These are phyloP conservation scores for Alternaria triticimaculans DNA, from an alignment of 2,329 filamentous ascomycete species.

Conservation along the genomic window DNA sequence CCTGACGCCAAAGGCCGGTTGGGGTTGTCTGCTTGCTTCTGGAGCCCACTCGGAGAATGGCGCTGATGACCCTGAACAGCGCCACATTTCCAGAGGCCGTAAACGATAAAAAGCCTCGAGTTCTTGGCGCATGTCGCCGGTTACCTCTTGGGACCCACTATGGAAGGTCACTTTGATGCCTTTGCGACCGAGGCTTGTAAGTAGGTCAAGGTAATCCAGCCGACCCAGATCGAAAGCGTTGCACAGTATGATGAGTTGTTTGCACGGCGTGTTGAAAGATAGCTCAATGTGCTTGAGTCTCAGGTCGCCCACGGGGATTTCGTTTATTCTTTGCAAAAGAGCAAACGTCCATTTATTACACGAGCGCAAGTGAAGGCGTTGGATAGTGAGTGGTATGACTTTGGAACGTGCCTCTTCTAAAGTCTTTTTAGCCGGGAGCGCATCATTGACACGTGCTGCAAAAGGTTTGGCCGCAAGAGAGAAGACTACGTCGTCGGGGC, in stretches of 20 bases:
- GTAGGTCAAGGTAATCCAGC: conserved; percentile 3
- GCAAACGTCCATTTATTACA: conserved; percentile 16
- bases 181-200: conserved; percentile 2
- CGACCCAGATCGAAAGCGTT: neutral
- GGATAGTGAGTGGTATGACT: conserved; percentile 11
- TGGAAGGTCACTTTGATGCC: conserved; percentile 12
- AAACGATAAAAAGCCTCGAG: conserved; percentile 3
- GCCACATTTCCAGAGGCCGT: neutral
- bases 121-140: conserved; percentile 10
- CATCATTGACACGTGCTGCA: neutral
- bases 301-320: neutral
- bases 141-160: neutral
- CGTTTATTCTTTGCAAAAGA: conserved; percentile 12
- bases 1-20: neutral
- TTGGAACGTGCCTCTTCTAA: conserved; percentile 1
- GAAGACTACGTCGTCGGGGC: conserved; percentile 10
- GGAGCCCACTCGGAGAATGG: conserved; percentile 7
- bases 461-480: neutral
- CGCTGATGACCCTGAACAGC: neutral
- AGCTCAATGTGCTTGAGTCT: conserved; percentile 19
- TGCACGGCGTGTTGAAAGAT: conserved; percentile 12
- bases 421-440: neutral
- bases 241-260: conserved; percentile 15
- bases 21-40: neutral
- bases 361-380: conserved; percentile 9